Conservation (phyloP, 345 rosid genomes). For the Brassica napus region Da-Ae NC_063449.1:31162501-31163000, state of each 20-base stretch:
- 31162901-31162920: conserved; percentile 75
- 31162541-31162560: conserved; percentile 55
- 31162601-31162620: conserved; percentile 9
- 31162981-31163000: not conserved
- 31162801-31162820: not conserved
- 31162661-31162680: conserved; percentile 36
- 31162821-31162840: conserved; percentile 54
- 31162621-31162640: conserved; percentile 41
- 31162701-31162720: not conserved
- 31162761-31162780: not conserved
- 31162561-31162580: conserved; percentile 53
- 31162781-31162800: no score
- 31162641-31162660: conserved; percentile 31
- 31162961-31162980: not conserved
- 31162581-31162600: conserved; percentile 33
- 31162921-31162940: conserved; percentile 97
- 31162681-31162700: not conserved
- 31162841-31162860: conserved; percentile 80
- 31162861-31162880: conserved; percentile 78
- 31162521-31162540: conserved; percentile 92
- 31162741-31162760: not conserved
- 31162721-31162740: not conserved
- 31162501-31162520: conserved; percentile 83
- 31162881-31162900: conserved; percentile 85
- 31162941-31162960: conserved; percentile 38